Base-by-base conservation (phyloP, 164 flowering plant species). In the Sedum album region DNA sequence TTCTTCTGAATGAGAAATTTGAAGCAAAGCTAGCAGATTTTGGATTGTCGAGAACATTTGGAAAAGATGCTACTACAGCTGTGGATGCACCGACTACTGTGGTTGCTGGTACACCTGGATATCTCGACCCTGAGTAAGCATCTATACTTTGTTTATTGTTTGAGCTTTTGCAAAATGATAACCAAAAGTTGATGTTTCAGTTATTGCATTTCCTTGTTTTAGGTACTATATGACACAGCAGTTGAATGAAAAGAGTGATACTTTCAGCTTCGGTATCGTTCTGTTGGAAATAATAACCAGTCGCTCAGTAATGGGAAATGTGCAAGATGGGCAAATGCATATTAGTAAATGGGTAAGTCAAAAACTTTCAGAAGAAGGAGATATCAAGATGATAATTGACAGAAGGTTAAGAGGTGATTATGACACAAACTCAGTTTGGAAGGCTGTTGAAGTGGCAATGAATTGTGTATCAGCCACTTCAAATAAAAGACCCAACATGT, bases 361-460 rank as follows among this genome's bases (percentile, higher is more conserved):
- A 0, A 41, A 68, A 33, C 30, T 79, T 57, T 42, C 38, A 14
- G 66, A 18, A 0, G 33, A 30, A 23, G 80, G 81, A 25, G 77
- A 77, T 25, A 66, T 83, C 1, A 36, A 21, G 7, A 53, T 39
- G 21, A 66, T 81, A 0, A 61, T 83, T 3, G 86, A 81, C 49
- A 67, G 76, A 18, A 71, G 75, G 44, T 60, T 83, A n/a, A 23
- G 69, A 18, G 76, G 75, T 18, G 53, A 74, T 25, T 81, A 48
- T 31, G 68, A 73, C 15, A 68, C 55, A 0, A 74, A 70, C 55
- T 75, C 78, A 1, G 77, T 66, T 2, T 73, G 78, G 81, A 80
- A 76, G 69, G 74, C 69, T 25, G 70, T 79, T 6, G 84, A 76
- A 61, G 65, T 77, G n/a, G 86, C 82, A 26, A 78, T 79, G 79